These are phyloP conservation scores for Fusarium sterilihyphosum DNA, from an alignment of 2,329 filamentous ascomycete species.

Conservation along the genomic window DNA sequence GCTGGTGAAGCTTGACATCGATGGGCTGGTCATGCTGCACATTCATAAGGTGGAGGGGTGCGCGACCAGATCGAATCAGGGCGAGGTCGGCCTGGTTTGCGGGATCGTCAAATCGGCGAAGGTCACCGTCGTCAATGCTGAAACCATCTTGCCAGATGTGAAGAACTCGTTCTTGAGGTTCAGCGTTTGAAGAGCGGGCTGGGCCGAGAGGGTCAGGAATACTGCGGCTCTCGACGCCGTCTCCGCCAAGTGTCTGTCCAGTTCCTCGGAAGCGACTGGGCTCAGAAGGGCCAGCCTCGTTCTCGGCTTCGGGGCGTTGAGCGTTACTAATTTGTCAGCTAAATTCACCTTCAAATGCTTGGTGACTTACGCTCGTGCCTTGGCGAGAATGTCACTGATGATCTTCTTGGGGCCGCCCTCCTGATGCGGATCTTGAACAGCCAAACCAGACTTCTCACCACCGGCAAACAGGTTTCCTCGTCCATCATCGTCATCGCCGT, in stretches of 20 bases:
- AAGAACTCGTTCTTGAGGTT: slow-evolving; percentile 73
- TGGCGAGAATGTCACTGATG: slow-evolving; percentile 71
- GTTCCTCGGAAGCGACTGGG: slow-evolving; percentile 71
- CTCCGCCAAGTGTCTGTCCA: slow-evolving; percentile 81
- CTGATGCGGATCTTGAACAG: slow-evolving; percentile 70
- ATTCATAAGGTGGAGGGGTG: slow-evolving; percentile 81
- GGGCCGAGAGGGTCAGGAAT: slow-evolving; percentile 68
- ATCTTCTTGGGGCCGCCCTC: slow-evolving; percentile 63
- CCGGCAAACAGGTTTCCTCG: slow-evolving; percentile 80
- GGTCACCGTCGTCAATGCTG: slow-evolving; percentile 82
- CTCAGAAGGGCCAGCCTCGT: slow-evolving; percentile 61
- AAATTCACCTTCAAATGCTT: neutral
- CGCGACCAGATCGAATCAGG: slow-evolving; percentile 81
- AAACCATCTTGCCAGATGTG: slow-evolving; percentile 88
- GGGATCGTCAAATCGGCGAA: slow-evolving; percentile 82
- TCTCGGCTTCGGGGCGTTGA: slow-evolving; percentile 61
- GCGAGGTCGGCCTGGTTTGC: slow-evolving; percentile 75
- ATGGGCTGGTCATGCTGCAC: slow-evolving; percentile 79
- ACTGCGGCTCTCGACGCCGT: slow-evolving; percentile 74
- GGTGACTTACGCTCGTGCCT: slow-evolving; percentile 67
- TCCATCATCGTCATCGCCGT: slow-evolving; percentile 66
- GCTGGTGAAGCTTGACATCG: slow-evolving; percentile 81
- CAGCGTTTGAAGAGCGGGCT: slow-evolving; percentile 44
- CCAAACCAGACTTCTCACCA: slow-evolving; percentile 82
- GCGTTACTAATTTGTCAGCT: slow-evolving; percentile 62